Evolutionary conservation across 2,329 filamentous ascomycete species (phyloP), one percentile per base, ranked within the genome.

Genomic region (Aspergillus sp.): DNA sequence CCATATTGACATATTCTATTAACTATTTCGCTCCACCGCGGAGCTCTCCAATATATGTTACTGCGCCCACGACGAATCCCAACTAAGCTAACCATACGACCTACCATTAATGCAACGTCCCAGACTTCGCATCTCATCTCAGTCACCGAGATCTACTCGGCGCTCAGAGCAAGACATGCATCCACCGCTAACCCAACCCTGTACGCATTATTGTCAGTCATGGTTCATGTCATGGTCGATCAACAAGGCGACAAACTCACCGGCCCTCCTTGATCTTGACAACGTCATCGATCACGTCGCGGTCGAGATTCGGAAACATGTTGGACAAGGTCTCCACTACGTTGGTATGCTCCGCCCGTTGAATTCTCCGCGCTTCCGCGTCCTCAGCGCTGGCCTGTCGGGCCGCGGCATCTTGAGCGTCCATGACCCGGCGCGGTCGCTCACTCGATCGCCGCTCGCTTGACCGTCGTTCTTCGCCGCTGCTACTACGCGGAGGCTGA

Each of bases 241-340:
- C 56, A 16, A 49, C 56, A 16, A 49, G 56, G 31, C 39, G 52
- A 22, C 39, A 56, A 54, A 85, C 90, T 80, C 76, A 94, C 92
- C 91, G 87, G 73, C 95, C 96, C 77, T 97, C 89, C 78, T 99
- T 97, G 80, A 96, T 87, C 74, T 94, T 88, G 26, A 99, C 95
- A 46, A 99, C 95, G 78, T 99, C 95, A 69, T 93, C 93, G 72
- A 99, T 98, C 42, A 99, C 85, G 52, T 99, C 96, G 69, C 87
- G 87, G 75, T 99, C 95, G 54, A 99, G 81, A 71, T 96, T 92
- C 0, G 95, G 95, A 74, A 99, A 99, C 95, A 99, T 99, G 68
- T 92, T 90, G 52, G 91, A 88, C 58, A 99, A 79, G 39, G 95
- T 98, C 78, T 98, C 95, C 2, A 98, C 94, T 7, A 99, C 88